A percentile compares a stretch with the other conserved stretches of the same genome.
phyloP scores from a whole-genome alignment of 306 rosid species.

The Fagus crenata region DNA sequence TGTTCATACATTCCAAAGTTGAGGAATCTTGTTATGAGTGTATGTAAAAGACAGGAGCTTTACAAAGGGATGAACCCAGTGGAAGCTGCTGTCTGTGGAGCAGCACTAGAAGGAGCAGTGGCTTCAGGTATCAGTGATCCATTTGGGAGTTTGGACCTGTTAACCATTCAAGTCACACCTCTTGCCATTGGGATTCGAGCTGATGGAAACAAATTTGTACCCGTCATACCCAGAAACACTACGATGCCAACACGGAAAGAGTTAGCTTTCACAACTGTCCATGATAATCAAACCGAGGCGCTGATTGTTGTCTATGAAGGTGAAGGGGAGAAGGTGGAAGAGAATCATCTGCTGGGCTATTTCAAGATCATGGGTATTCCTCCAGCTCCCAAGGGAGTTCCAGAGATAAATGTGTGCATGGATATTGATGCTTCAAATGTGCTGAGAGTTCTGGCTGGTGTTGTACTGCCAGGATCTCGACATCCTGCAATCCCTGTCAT shows the following conservation, averaged over 20 bases:
- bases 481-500: conserved; percentile 54
- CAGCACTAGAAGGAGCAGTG: conserved; percentile 85
- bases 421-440: conserved; percentile 71
- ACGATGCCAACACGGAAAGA: conserved; percentile 78
- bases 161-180: conserved; percentile 77
- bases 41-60: conserved; percentile 44
- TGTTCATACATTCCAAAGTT: conserved; percentile 80
- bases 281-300: conserved; percentile 74
- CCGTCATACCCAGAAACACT: conserved; percentile 71
- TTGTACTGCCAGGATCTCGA: conserved; percentile 57
- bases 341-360: conserved; percentile 74
- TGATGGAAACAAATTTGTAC: conserved; percentile 58
- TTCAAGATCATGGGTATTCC: conserved; percentile 82
- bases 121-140: conserved; percentile 81
- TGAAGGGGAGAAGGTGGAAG: conserved; percentile 53
- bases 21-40: conserved; percentile 42
- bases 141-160: conserved; percentile 70
- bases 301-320: conserved; percentile 80
- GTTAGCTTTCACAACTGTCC: conserved; percentile 60
- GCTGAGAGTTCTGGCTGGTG: conserved; percentile 66
- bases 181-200: conserved; percentile 80
- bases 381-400: conserved; percentile 58
- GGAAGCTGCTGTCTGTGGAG: conserved; percentile 84
- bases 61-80: conserved; percentile 65
- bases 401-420: conserved; percentile 73